Base-by-base conservation (phyloP, 2,329 filamentous ascomycete genomes). In the Cladophialophora immunda region DNA sequence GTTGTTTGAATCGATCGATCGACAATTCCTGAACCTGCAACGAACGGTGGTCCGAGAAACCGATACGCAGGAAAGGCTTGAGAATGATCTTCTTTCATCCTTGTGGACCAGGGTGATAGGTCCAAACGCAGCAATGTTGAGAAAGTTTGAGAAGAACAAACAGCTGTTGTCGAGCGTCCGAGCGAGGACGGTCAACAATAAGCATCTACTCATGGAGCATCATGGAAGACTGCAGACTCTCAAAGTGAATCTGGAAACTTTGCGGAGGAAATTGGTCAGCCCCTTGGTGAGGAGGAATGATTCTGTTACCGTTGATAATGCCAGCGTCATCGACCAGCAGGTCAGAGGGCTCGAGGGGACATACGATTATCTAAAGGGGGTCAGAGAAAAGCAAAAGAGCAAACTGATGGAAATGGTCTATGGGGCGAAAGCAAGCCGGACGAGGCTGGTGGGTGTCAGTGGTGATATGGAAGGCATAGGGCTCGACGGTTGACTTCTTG, bases 81-180 rank as follows among this genome's bases (percentile, higher is more conserved):
- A 96, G 76, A 89, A 88, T 68, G 93, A 97, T 75, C 86, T 95
- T 74, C 89, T 97, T 52, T 90, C 90, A 1, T 90, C 89, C 2
- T 86, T 97, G 8, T 98, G 94, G 94, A 91, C 92, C 1, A 89
- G 90, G 55, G 88, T 97, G 25, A 87, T 97, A 0, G 94, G 93
- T 1, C 84, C 90, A 45, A 90, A 92, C 74, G 89, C 91, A 7
- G 85, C 84, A 53, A 86, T 90, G 71, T 84, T 97, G n/a, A 87
- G 88, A 76, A 97, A 97, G 78, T 97, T 93, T 79, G 93, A 97
- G 78, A 92, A 92, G 80, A 98, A 98, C 82, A 90, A 90, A 69
- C 85, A 89, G 58, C 84, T 97, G 0, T 87, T 98, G 27, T 87
- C 85, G 58, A 90, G 90, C 71, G 90, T 98, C 64, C 89, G 93